These are phyloP conservation scores for Clavulina sp. DNA, from an alignment of 768 basidiomycete species.

Conservation along the genomic window DNA sequence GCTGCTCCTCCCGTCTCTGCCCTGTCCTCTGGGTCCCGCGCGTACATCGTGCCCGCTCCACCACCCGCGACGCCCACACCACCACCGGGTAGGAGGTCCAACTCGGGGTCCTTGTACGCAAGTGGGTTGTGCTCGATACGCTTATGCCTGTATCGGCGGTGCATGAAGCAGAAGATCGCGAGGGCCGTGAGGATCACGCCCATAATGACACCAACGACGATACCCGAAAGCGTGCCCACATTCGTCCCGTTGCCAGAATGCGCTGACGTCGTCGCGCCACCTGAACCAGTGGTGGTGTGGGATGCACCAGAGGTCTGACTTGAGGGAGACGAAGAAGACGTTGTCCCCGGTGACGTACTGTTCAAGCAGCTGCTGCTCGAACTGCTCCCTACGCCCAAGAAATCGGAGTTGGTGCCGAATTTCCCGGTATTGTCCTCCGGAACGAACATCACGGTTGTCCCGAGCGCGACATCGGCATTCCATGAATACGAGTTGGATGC, in stretches of 20 bases:
- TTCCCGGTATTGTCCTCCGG: slow-evolving; percentile 5
- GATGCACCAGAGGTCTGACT: neutral
- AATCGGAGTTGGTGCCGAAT: slow-evolving; percentile 5
- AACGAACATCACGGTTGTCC: slow-evolving; percentile 4
- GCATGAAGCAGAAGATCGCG: neutral
- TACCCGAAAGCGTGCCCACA: no score
- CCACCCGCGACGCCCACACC: neutral
- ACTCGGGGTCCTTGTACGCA: no score
- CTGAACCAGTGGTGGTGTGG: neutral
- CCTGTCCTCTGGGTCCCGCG: no score
- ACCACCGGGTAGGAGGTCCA: neutral
- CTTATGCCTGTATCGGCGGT: neutral
- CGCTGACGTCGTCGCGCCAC: neutral
- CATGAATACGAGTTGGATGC: slow-evolving; percentile 3
- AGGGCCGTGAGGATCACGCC: neutral
- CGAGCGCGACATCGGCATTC: slow-evolving; percentile 5
- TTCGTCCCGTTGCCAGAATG: neutral
- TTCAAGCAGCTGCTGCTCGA: slow-evolving; percentile 4
- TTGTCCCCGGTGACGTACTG: slow-evolving; percentile 4
- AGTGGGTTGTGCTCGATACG: no score
- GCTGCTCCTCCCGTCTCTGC: no score
- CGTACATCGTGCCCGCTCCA: neutral
- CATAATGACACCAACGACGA: neutral
- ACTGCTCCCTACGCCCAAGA: slow-evolving; percentile 4
- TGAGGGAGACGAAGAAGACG: neutral